Percentiles rank a stretch among this genome's conserved stretches.
phyloP scores from a whole-genome alignment of 306 rosid genomes.

The Cucumis sativus region DNA sequence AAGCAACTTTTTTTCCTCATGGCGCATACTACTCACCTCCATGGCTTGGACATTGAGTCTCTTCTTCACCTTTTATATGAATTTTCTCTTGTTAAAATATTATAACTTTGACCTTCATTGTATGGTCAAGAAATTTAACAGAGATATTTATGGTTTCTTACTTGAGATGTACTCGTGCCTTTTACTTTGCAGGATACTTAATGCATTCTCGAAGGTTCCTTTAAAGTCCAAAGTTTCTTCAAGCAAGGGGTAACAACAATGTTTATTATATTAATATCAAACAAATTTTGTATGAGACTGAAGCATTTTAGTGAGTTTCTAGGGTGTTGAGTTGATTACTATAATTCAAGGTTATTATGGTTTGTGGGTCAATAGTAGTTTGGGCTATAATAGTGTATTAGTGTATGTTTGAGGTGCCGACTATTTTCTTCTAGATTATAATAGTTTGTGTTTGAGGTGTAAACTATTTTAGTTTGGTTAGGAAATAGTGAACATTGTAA shows the following conservation, averaged over 20 bases:
- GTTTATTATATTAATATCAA: neutral
- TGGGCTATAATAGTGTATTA: too few relatives aligned
- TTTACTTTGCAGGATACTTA: constrained; percentile 57
- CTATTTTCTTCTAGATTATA: too few relatives aligned
- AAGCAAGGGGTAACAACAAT: constrained; percentile 37
- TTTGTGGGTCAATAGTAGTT: too few relatives aligned
- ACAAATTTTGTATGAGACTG: neutral
- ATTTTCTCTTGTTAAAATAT: neutral
- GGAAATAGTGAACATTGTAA: too few relatives aligned
- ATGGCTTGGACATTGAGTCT: neutral
- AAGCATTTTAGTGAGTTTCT: neutral
- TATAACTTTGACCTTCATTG: neutral
- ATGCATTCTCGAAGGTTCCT: constrained; percentile 64
- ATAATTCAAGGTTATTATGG: too few relatives aligned
- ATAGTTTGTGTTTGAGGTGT: too few relatives aligned
- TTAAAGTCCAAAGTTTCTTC: constrained; percentile 45
- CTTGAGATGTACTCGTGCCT: neutral
- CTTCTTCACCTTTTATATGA: neutral
- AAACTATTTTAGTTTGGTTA: too few relatives aligned
- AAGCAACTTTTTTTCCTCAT: neutral
- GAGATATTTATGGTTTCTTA: neutral
- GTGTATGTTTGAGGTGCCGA: too few relatives aligned
- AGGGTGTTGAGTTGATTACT: too few relatives aligned
- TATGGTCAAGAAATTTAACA: neutral
- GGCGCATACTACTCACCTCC: neutral